Base-by-base conservation (phyloP, 2,329 filamentous ascomycete species). In the Diaporthe humulicola region DNA sequence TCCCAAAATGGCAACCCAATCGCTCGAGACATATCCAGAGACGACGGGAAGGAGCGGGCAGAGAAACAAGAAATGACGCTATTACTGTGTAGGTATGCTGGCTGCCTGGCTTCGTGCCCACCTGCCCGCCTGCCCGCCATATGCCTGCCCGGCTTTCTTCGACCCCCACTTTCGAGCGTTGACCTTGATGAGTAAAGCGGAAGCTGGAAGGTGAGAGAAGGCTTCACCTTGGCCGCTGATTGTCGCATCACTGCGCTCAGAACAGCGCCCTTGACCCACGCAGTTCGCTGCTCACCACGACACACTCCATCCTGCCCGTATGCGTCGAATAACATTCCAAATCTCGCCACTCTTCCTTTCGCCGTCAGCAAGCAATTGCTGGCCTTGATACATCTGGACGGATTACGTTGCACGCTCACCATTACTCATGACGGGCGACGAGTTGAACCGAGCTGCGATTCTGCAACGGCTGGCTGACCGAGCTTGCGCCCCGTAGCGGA, bases 121-220 rank as follows among this genome's bases (percentile, higher is more conserved):
- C n/a, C n/a, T n/a, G 33, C 9, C 5, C 9, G 9, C 33, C 33
- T 40, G 33, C 36, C 6, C 40, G 28, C 40, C n/a, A 36, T 30
- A 38, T 64, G 58, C 38, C 58, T 64, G 38, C 38, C 38, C 42
- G 30, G 28, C 28, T 50, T 36, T 28, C 42, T 10, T 57, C n/a
- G 25, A 30, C 45, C 60, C 64, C 64, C 64, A 67, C 64, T 67
- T 52, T 52, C 14, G 64, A 67, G 19, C 10, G 30, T 67, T 38
- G 42, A 52, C 64, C 64, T 38, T 33, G 64, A 67, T 67, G 64
- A 67, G 64, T 52, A 67, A 67, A 50, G 45, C 30, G 15, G 42
- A 3, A 38, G 45, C 22, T 28, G 64, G 45, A 67, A 67, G 64
- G 64, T 67, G 64, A 67, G 64, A 52, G 64, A 38, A 52, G 30